phyloP scores from a whole-genome alignment of 2,329 filamentous ascomycete species.

The Westerdykella aurantiaca region DNA sequence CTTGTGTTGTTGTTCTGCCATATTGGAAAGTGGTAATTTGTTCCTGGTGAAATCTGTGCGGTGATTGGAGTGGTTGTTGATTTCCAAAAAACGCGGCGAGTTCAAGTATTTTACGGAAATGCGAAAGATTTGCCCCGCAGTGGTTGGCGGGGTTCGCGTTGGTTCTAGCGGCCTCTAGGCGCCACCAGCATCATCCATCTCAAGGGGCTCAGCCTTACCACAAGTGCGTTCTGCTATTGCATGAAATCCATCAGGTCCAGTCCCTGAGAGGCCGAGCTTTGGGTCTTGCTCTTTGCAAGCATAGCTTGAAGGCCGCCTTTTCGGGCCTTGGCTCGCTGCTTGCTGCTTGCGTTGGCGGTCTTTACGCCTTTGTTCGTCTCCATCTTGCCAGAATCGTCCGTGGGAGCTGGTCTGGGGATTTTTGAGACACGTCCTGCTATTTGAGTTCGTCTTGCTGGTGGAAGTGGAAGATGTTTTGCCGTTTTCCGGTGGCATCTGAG shows the following conservation, averaged over 20 bases:
- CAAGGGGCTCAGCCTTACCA: conserved; percentile 24
- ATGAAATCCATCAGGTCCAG: conserved; percentile 52
- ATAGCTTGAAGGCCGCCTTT: conserved; percentile 52
- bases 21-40: conserved; percentile 11
- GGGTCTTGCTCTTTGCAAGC: conserved; percentile 42
- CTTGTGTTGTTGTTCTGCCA: conserved; percentile 26
- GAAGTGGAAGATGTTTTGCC: conserved; percentile 15
- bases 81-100: background rate
- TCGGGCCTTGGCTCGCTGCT: conserved; percentile 51
- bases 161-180: conserved; percentile 20
- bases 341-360: conserved; percentile 45
- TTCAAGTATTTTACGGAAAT: conserved; percentile 11
- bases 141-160: conserved; percentile 21
- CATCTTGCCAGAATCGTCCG: conserved; percentile 2
- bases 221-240: conserved; percentile 31
- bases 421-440: conserved; percentile 1
- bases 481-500: conserved; percentile 30
- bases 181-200: conserved; percentile 8
- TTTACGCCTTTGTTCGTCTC: conserved; percentile 17
- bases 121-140: conserved; percentile 31
- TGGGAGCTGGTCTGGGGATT: conserved; percentile 1
- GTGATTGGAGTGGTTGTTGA: background rate
- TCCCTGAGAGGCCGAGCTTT: conserved; percentile 29
- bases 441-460: conserved; percentile 12
- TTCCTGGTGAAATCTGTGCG: background rate